These are phyloP conservation scores for Maudiozyma saulgeensis DNA, from an alignment of 805 yeast species.

Conservation along the genomic window DNA sequence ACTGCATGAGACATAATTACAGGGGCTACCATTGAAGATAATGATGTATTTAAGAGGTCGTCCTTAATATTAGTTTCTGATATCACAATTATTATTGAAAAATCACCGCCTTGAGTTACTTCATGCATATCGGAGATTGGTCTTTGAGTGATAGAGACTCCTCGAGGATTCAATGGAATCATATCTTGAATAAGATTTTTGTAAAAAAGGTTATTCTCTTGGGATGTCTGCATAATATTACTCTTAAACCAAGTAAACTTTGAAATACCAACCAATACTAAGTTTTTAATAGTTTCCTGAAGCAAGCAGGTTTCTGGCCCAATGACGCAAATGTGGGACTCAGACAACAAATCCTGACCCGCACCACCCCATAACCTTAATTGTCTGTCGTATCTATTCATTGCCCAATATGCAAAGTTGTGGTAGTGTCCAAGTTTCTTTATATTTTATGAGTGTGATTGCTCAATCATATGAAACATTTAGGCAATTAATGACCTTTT, in stretches of 20 bases:
- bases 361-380: slow-evolving; percentile 73
- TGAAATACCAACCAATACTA: slow-evolving; percentile 59
- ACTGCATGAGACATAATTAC: slow-evolving; percentile 38
- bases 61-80: background rate
- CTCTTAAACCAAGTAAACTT: slow-evolving; percentile 43
- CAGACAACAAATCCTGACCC: slow-evolving; percentile 59
- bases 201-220: slow-evolving; percentile 1
- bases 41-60: background rate
- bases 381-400: slow-evolving; percentile 72
- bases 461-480: no score
- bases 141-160: background rate
- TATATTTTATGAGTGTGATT: no score
- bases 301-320: slow-evolving; percentile 50
- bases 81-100: slow-evolving; percentile 21
- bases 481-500: no score
- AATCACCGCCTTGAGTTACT: background rate
- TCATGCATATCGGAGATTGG: background rate
- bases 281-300: slow-evolving; percentile 65
- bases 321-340: slow-evolving; percentile 51
- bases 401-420: background rate
- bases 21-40: slow-evolving; percentile 38
- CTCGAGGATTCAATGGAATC: background rate
- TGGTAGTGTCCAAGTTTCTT: no score
- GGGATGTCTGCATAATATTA: background rate
- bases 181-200: slow-evolving; percentile 1